Evolutionary conservation across 768 basidiomycete genomes (phyloP), one percentile per base, ranked within the genome.

Genomic region (Suillus americanus): DNA sequence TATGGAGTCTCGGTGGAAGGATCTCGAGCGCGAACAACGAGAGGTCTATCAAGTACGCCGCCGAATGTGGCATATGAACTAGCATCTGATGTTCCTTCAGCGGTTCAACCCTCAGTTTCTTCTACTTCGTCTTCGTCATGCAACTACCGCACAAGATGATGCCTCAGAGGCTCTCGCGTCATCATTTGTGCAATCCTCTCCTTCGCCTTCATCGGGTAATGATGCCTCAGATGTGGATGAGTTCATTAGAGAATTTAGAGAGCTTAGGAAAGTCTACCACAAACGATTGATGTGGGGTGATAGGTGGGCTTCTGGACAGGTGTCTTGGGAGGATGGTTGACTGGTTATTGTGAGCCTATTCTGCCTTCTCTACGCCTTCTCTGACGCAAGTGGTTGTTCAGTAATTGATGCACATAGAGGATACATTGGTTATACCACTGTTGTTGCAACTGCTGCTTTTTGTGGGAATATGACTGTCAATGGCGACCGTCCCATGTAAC

Each of bases 241-340:
- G 51, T 99, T 98, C 68, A 86, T 97, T 61, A 88, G 82, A 70
- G 88, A 94, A 69, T 97, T 96, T 79, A 93, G 90, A 72, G 94
- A 95, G 60, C 74, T 88, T 46, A 79, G 97, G 68, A 96, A 94
- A 78, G 82, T 84, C n/a, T 98, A 95, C 76, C 96, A 99, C 75
- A 97, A 97, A 77, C 83, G 96, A 20, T 89, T 88, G 2, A 89
- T 97, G 73, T 97, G 94, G 92, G 86, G 88, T 20, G 92, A 95
- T 72, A 82, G 89, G 69, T 98, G 96, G 94, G 81, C 87, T 1
- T 83, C 85, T 40, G 93, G 92, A 2, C 89, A 94, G 69, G 94
- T 98, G 8, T 82, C 84, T 35, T 97, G 95, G 95, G 91, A 94
- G 60, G 84, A 89, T 64, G 86, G 72, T 23, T 56, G 18, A 59